Evolutionary conservation across 73 alveolate species (phyloP).

Genomic region (Symbiodinium pilosum): DNA sequence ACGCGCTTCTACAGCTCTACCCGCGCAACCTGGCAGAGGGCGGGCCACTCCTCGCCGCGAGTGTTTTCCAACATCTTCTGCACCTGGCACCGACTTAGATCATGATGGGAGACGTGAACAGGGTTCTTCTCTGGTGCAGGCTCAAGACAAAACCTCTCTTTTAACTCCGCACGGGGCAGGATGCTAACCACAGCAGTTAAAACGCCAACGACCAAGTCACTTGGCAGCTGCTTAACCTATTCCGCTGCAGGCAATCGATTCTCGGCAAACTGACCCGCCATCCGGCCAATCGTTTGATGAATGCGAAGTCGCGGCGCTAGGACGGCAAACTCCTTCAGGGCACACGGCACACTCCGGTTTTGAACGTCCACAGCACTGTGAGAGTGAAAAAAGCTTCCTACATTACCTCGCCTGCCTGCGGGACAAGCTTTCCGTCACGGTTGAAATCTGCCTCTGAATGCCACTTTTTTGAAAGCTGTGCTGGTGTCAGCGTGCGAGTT

Average conservation of each 20-base stretch:
- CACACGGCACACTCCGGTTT: neutral
- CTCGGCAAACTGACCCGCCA: slow-evolving; percentile 35
- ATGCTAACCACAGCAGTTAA: neutral
- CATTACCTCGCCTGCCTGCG: neutral
- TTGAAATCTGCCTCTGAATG: slow-evolving; percentile 21
- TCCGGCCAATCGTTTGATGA: slow-evolving; percentile 27
- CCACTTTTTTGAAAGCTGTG: neutral
- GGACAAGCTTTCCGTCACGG: slow-evolving; percentile 76
- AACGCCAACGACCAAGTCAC: neutral
- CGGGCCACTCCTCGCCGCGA: slow-evolving; percentile 58
- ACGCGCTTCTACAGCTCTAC: no score
- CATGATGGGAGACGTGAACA: neutral
- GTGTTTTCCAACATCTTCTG: slow-evolving; percentile 71
- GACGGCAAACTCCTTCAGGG: slow-evolving; percentile 4
- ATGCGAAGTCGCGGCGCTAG: slow-evolving; percentile 72
- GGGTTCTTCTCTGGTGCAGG: neutral
- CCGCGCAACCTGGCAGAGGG: slow-evolving; percentile 16
- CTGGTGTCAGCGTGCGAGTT: neutral
- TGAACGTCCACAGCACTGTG: neutral
- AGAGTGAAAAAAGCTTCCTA: neutral
- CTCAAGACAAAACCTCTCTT: neutral
- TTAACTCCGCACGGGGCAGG: neutral
- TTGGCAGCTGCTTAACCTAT: neutral
- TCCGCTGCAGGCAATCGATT: slow-evolving; percentile 32
- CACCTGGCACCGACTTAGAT: slow-evolving; percentile 1